Evolutionary conservation across 2,329 filamentous ascomycete species (phyloP).

Genomic region (Conoideocrella luteorostrata): DNA sequence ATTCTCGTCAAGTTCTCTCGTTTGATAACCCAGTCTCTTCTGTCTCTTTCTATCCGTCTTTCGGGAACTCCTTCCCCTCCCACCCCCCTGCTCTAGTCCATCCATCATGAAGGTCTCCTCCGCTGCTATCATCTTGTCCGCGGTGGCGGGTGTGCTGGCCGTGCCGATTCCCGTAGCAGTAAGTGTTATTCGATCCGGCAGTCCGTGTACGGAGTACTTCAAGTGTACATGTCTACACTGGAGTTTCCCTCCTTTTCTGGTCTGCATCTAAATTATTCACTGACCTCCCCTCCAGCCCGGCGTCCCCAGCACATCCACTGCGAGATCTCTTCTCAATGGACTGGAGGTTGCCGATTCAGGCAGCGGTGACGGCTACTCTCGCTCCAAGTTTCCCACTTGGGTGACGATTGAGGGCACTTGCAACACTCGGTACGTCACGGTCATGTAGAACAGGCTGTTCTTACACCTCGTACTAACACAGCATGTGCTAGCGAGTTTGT

Average conservation of each 20-base stretch:
- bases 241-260: not conserved
- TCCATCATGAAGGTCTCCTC: slow-evolving; percentile 25
- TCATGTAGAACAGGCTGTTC: not conserved
- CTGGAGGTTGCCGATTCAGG: slow-evolving; percentile 52
- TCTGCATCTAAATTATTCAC: not conserved
- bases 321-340: slow-evolving; percentile 49
- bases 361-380: slow-evolving; percentile 52
- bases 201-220: too few species aligned
- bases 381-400: slow-evolving; percentile 68
- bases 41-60: too few species aligned
- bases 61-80: too few species aligned
- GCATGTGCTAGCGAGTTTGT: slow-evolving; percentile 50
- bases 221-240: too few species aligned
- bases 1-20: too few species aligned
- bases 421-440: slow-evolving; percentile 51
- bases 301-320: slow-evolving; percentile 53
- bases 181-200: slow-evolving; percentile 2
- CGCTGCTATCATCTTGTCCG: slow-evolving; percentile 18
- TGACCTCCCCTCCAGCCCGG: slow-evolving; percentile 47
- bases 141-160: slow-evolving; percentile 21
- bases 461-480: not conserved
- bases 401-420: slow-evolving; percentile 58
- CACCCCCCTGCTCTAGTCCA: too few species aligned
- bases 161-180: slow-evolving; percentile 21
- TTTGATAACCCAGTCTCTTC: too few species aligned